Evolutionary conservation across 129 eudicot species (phyloP).

Genomic region (Saposhnikovia divaricata): DNA sequence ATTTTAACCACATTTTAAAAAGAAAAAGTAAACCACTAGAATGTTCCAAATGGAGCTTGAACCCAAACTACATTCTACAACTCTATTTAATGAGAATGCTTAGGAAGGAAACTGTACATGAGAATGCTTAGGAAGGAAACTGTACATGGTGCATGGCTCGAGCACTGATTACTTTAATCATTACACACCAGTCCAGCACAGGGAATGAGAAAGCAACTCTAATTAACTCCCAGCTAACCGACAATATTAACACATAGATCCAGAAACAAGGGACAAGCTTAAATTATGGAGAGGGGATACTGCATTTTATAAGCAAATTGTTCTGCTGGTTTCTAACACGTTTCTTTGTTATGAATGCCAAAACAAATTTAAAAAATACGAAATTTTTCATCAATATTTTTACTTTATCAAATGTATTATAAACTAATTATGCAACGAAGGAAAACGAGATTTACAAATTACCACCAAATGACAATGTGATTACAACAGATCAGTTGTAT

Average conservation of each 20-base stretch:
- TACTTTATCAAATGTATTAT: no score
- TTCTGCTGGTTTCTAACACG: background rate
- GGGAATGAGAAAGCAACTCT: background rate
- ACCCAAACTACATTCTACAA: background rate
- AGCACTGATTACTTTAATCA: background rate
- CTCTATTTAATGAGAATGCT: background rate
- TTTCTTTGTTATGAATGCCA: background rate
- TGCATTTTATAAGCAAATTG: background rate
- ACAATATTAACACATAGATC: background rate
- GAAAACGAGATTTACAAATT: background rate
- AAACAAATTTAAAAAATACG: background rate
- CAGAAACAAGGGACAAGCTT: background rate
- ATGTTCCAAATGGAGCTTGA: background rate
- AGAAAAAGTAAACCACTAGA: background rate
- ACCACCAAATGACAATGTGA: background rate
- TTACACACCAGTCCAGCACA: background rate
- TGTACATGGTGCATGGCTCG: constrained; percentile 8
- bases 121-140: background rate
- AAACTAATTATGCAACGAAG: background rate
- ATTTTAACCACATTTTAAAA: no score
- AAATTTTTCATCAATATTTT: background rate
- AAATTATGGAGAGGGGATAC: background rate
- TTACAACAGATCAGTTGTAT: no score
- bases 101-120: background rate
- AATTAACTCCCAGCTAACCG: constrained; percentile 1